These are phyloP conservation scores for Phaeomoniella chlamydospora DNA, from an alignment of 2,329 filamentous ascomycete species.

Conservation along the genomic window DNA sequence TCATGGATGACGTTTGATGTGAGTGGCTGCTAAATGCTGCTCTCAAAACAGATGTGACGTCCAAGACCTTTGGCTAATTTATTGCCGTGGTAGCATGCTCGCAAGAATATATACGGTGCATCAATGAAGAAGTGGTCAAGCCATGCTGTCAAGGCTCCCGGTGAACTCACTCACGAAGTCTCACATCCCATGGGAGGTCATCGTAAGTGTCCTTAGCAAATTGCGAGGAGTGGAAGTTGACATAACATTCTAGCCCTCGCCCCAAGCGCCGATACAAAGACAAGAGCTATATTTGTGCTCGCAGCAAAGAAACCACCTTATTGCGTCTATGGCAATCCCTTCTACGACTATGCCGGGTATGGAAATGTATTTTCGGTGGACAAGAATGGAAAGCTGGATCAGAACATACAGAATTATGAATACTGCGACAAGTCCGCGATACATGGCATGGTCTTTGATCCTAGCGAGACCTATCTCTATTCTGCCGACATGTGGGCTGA, in stretches of 20 bases:
- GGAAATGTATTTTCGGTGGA: conserved; percentile 51
- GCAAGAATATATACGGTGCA: conserved; percentile 75
- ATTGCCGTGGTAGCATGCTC: conserved; percentile 45
- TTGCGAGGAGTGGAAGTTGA: conserved; percentile 4
- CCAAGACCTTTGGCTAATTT: conserved; percentile 2
- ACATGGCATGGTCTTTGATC: conserved; percentile 33
- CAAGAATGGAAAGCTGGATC: conserved; percentile 22
- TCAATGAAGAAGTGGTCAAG: conserved; percentile 91
- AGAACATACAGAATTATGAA: conserved; percentile 30
- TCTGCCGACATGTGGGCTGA: conserved; percentile 33
- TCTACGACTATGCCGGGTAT: conserved; percentile 72
- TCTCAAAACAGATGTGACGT: too few species aligned
- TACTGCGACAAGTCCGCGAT: conserved; percentile 29
- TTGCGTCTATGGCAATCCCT: conserved; percentile 77
- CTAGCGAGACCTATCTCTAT: conserved; percentile 28
- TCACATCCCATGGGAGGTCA: conserved; percentile 66
- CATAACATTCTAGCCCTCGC: conserved; percentile 43
- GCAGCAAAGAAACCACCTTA: conserved; percentile 65
- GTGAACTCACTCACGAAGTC: conserved; percentile 58
- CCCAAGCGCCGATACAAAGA: conserved; percentile 57
- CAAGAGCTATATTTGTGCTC: conserved; percentile 77
- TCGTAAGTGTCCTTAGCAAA: conserved; percentile 44
- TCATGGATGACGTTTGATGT: conserved; percentile 90
- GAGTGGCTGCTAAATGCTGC: conserved; percentile 22
- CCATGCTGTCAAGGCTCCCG: conserved; percentile 61